Evolutionary conservation across 2,329 filamentous ascomycete species (phyloP).

Genomic region (Ciborinia camelliae): DNA sequence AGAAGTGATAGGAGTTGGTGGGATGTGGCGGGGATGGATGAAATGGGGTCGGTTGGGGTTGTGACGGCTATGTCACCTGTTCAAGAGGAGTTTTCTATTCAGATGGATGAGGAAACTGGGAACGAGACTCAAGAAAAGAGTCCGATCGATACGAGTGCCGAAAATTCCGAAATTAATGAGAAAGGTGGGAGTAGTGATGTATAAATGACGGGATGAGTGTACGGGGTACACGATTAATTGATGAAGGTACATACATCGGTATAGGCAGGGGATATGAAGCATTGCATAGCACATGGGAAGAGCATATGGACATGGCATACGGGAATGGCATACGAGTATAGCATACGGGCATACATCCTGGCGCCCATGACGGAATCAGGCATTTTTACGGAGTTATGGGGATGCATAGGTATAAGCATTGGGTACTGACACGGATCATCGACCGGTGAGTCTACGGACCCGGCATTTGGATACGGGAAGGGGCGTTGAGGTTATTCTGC

Average conservation of each 20-base stretch:
- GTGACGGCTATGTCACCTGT: constrained; percentile 28
- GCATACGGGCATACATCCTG: neutral
- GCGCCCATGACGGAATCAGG: neutral
- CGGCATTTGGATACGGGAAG: constrained; percentile 14
- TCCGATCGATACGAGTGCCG: neutral
- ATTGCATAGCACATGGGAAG: neutral
- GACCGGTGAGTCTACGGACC: constrained; percentile 31
- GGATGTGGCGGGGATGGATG: constrained; percentile 32
- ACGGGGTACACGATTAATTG: constrained; percentile 1
- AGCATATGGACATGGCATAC: constrained; percentile 1
- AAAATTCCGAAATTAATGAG: neutral
- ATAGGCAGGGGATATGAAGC: neutral
- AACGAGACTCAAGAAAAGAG: neutral
- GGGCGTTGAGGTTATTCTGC: constrained; percentile 1
- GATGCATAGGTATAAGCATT: neutral
- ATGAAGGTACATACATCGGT: constrained; percentile 6
- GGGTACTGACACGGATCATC: constrained; percentile 13
- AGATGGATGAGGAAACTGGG: constrained; percentile 8
- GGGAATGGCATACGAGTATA: neutral
- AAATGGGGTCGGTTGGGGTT: neutral
- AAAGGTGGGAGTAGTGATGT: neutral
- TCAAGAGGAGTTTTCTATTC: constrained; percentile 26
- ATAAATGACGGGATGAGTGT: neutral
- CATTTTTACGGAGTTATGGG: constrained; percentile 2
- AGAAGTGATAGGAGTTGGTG: constrained; percentile 39